phyloP scores from a whole-genome alignment of 345 rosid genomes.

The Sonneratia caseolaris region DNA sequence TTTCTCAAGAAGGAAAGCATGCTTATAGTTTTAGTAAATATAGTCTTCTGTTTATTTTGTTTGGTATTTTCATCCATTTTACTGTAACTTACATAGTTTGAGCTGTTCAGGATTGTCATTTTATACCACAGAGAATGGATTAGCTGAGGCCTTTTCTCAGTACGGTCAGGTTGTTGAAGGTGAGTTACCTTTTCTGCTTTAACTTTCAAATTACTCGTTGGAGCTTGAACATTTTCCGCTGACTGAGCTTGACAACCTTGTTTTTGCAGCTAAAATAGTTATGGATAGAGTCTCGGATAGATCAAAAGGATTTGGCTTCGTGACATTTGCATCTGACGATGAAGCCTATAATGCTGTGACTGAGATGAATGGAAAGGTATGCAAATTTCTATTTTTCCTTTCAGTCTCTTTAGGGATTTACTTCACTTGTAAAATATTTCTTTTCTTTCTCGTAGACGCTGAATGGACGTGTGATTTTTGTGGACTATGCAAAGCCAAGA shows the following conservation, averaged over 20 bases:
- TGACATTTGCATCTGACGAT: constrained; percentile 67
- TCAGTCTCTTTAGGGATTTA: not conserved
- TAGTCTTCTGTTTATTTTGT: not conserved
- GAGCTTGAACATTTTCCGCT: not conserved
- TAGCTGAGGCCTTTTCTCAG: constrained; percentile 62
- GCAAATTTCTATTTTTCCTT: not conserved
- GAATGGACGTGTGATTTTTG: constrained; percentile 59
- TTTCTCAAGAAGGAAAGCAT: not conserved
- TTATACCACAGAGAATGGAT: constrained; percentile 51
- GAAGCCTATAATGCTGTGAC: constrained; percentile 58
- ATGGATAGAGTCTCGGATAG: constrained; percentile 53
- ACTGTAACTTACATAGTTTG: not conserved
- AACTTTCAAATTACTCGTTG: not conserved
- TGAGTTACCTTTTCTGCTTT: constrained; percentile 10
- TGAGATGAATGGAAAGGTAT: constrained; percentile 69
- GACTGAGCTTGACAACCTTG: not conserved
- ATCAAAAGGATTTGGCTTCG: constrained; percentile 83
- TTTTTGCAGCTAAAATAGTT: constrained; percentile 46
- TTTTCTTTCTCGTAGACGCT: constrained; percentile 27
- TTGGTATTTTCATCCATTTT: not conserved
- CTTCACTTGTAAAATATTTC: not conserved
- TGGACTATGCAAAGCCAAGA: constrained; percentile 64
- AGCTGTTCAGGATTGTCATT: constrained; percentile 53
- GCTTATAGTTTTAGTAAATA: not conserved
- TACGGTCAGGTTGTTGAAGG: constrained; percentile 92